These are phyloP conservation scores for Crinitomyces ghanaensis DNA, from an alignment of 805 yeast genomes.

Conservation along the genomic window DNA sequence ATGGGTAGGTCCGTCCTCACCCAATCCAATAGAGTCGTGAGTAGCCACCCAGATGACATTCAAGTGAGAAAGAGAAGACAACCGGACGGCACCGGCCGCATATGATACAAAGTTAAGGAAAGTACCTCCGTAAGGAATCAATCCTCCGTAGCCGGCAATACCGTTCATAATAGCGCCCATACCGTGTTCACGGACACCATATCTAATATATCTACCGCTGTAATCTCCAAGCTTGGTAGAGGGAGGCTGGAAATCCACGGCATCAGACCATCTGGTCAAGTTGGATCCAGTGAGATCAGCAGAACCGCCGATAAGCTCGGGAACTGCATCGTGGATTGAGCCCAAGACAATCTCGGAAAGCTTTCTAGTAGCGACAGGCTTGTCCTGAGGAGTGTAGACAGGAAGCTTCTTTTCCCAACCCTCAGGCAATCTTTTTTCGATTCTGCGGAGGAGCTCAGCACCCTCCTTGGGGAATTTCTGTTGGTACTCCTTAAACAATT, in stretches of 20 bases:
- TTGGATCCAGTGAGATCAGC: constrained; percentile 97
- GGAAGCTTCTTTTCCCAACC: constrained; percentile 77
- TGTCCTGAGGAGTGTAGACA: constrained; percentile 56
- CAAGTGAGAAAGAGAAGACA: constrained; percentile 36
- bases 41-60: constrained; percentile 43
- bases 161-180: constrained; percentile 99
- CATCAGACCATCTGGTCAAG: constrained; percentile 76
- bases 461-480: constrained; percentile 66
- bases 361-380: constrained; percentile 88
- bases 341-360: constrained; percentile 71
- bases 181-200: constrained; percentile 98
- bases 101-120: constrained; percentile 81
- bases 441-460: constrained; percentile 70
- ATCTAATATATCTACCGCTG: constrained; percentile 88
- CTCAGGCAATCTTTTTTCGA: constrained; percentile 56
- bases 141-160: constrained; percentile 80
- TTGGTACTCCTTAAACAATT: constrained; percentile 47
- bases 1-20: constrained; percentile 50
- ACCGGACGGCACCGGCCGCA: constrained; percentile 42
- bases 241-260: constrained; percentile 89
- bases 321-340: constrained; percentile 49
- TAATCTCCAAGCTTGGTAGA: constrained; percentile 70
- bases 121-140: constrained; percentile 91
- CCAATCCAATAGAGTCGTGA: constrained; percentile 47
- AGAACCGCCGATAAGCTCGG: constrained; percentile 94